phyloP scores from a whole-genome alignment of 768 basidiomycete genomes.

The Amanita exitialis region DNA sequence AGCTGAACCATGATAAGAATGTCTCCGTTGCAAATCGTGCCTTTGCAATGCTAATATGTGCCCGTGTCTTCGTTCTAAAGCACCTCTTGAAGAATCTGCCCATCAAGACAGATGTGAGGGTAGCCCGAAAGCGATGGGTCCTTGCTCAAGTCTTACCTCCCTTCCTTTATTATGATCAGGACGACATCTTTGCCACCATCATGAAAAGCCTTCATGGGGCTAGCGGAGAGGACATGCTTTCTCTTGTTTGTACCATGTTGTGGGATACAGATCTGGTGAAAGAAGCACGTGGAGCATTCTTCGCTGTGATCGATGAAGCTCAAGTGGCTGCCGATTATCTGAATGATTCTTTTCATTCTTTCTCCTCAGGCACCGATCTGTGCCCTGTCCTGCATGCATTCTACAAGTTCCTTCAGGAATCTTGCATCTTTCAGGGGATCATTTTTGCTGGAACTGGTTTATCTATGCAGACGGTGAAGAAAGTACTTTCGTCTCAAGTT shows the following conservation, averaged over 20 bases:
- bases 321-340: constrained; percentile 9
- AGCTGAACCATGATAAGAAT: constrained; percentile 2
- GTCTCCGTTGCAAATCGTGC: constrained; percentile 4
- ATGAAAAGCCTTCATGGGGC: constrained; percentile 3
- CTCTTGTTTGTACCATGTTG: constrained; percentile 3
- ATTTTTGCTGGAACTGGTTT: constrained; percentile 9
- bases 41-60: constrained; percentile 10
- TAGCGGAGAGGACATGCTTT: constrained; percentile 4
- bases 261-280: background rate
- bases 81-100: constrained; percentile 1
- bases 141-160: background rate
- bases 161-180: background rate
- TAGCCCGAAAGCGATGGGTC: constrained; percentile 5
- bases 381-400: too few species aligned
- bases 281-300: constrained; percentile 1
- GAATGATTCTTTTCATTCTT: constrained; percentile 6
- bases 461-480: constrained; percentile 8
- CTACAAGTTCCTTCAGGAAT: constrained; percentile 4
- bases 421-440: constrained; percentile 8
- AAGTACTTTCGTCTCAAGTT: constrained; percentile 4
- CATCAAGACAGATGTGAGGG: constrained; percentile 1
- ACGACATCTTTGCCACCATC: constrained; percentile 7
- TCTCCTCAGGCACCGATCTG: constrained; percentile 6
- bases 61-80: constrained; percentile 8
- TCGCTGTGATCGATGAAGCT: constrained; percentile 11